Evolutionary conservation across 1,139 yeast species (phyloP).

Genomic region (Debaryomyces sp.): DNA sequence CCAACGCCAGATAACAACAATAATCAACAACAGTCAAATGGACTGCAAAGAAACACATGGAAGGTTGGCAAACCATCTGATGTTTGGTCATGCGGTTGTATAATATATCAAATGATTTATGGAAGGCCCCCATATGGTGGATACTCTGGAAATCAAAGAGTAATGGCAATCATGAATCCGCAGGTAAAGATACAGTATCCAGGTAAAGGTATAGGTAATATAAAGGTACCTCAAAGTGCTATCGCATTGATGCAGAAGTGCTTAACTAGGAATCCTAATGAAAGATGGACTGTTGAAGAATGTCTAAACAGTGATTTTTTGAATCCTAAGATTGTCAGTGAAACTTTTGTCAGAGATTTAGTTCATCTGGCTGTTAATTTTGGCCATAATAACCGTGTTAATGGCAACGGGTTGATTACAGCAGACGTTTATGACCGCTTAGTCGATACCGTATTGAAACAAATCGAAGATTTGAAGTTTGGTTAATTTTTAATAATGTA

Average conservation of each 20-base stretch:
- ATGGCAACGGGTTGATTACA: conserved; percentile 37
- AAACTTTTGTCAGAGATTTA: conserved; percentile 65
- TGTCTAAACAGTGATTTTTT: conserved; percentile 62
- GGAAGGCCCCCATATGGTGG: conserved; percentile 91
- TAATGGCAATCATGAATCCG: conserved; percentile 86
- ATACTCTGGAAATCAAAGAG: conserved; percentile 75
- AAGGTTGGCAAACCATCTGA: conserved; percentile 95
- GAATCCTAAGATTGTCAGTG: conserved; percentile 73
- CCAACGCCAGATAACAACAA: conserved; percentile 22
- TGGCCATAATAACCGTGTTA: conserved; percentile 50
- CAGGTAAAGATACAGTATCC: conserved; percentile 77
- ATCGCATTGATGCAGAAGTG: conserved; percentile 76
- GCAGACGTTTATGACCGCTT: conserved; percentile 45
- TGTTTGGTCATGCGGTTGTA: conserved; percentile 98
- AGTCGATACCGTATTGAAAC: conserved; percentile 43
- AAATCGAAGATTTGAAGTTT: conserved; percentile 42
- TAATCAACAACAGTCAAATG: conserved; percentile 10
- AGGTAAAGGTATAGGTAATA: conserved; percentile 61
- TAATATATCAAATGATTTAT: conserved; percentile 91
- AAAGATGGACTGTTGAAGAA: conserved; percentile 67
- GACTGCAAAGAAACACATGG: conserved; percentile 56
- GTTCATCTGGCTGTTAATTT: conserved; percentile 76
- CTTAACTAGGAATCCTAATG: conserved; percentile 68
- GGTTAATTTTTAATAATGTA: conserved; percentile 18
- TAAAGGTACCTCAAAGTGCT: conserved; percentile 66